A percentile compares a stretch with the other conserved stretches of the same genome.
Conservation (phyloP, 2,329 filamentous ascomycete species). For the Fusarium torreyae region DNA sequence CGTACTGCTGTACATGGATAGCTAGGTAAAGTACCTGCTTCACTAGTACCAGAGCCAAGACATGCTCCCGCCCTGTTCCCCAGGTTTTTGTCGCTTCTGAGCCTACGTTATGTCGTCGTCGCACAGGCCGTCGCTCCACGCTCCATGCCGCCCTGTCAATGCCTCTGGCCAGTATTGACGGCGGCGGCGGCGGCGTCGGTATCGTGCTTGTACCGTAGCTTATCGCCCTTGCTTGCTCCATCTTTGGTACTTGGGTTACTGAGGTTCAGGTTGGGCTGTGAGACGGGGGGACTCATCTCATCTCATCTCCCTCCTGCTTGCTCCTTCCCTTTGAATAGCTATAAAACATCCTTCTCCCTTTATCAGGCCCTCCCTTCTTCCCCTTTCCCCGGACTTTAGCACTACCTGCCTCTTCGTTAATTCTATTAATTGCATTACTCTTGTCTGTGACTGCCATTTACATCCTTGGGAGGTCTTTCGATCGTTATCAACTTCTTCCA, state of each 20-base stretch:
- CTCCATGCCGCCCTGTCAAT: slow-evolving; percentile 40
- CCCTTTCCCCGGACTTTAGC: slow-evolving; percentile 31
- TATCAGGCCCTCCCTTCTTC: slow-evolving; percentile 27
- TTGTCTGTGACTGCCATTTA: slow-evolving; percentile 4
- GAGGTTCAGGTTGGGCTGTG: slow-evolving; percentile 31
- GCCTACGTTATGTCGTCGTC: slow-evolving; percentile 34
- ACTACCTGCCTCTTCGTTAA: slow-evolving; percentile 6
- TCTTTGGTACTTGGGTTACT: slow-evolving; percentile 28
- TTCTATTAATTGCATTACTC: slow-evolving; percentile 9
- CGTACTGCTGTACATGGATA: slow-evolving; percentile 23
- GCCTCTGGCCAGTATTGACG: slow-evolving; percentile 27
- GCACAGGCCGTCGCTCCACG: slow-evolving; percentile 35
- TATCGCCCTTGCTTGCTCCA: slow-evolving; percentile 43
- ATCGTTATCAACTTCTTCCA: slow-evolving; percentile 25
- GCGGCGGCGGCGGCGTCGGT: slow-evolving; percentile 18
- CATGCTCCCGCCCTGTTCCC: slow-evolving; percentile 49
- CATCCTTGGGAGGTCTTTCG: slow-evolving; percentile 10
- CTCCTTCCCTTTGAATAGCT: slow-evolving; percentile 41
- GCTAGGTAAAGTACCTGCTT: slow-evolving; percentile 42
- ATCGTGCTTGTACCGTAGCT: slow-evolving; percentile 30
- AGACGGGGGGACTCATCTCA: slow-evolving; percentile 37
- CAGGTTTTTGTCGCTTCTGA: slow-evolving; percentile 46
- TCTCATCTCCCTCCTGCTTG: slow-evolving; percentile 29
- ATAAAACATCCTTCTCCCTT: slow-evolving; percentile 32
- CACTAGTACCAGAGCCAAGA: slow-evolving; percentile 44